These are phyloP conservation scores for Lentinula raphanica DNA, from an alignment of 768 basidiomycete species.

Conservation along the genomic window DNA sequence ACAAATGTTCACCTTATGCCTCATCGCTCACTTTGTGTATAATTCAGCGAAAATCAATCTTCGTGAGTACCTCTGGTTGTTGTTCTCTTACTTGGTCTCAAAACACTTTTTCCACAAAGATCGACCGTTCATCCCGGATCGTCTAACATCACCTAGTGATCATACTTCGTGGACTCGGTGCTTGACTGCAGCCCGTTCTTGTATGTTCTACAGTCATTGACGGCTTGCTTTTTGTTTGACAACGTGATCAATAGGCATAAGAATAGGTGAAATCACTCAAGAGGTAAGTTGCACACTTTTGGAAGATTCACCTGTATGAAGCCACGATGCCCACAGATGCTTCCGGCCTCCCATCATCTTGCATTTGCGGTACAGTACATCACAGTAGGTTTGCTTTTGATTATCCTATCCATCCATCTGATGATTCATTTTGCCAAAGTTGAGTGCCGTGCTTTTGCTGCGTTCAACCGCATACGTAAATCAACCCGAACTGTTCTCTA, in stretches of 20 bases:
- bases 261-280: constrained; percentile 14
- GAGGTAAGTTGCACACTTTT: constrained; percentile 6
- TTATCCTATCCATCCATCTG: neutral
- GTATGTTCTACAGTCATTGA: constrained; percentile 1
- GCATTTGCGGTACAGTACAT: constrained; percentile 18
- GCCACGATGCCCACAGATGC: constrained; percentile 6
- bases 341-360: constrained; percentile 15
- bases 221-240: neutral
- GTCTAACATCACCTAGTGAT: constrained; percentile 8
- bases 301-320: neutral
- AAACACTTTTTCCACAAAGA: constrained; percentile 6
- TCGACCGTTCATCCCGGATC: constrained; percentile 16
- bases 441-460: constrained; percentile 14
- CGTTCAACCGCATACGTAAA: constrained; percentile 15
- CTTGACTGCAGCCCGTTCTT: constrained; percentile 14
- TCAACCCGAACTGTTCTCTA: constrained; percentile 10
- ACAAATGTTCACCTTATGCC: constrained; percentile 11
- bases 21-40: constrained; percentile 16
- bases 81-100: neutral
- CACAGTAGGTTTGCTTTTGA: constrained; percentile 4
- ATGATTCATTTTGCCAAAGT: constrained; percentile 2
- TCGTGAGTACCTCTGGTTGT: constrained; percentile 8
- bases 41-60: constrained; percentile 16
- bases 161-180: constrained; percentile 13
- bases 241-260: constrained; percentile 7